Conservation (phyloP, 257 asterid species). For the Jacaranda copaia region DNA sequence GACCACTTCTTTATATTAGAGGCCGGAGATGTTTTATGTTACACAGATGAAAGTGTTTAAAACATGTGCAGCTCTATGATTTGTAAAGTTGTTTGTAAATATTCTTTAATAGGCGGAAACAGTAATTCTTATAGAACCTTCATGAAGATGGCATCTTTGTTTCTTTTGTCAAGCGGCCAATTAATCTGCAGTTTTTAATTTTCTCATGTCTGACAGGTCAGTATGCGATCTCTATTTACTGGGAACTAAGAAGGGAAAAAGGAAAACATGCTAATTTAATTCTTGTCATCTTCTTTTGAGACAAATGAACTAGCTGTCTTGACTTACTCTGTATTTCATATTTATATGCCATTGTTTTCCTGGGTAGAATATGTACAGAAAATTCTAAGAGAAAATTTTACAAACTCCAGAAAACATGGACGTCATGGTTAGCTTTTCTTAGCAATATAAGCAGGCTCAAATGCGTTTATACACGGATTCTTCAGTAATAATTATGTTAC, state of each 20-base stretch:
- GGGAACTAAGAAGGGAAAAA: too few species aligned
- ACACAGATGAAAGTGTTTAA: constrained; percentile 22
- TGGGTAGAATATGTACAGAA: too few species aligned
- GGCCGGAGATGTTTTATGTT: not conserved
- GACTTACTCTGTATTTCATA: too few species aligned
- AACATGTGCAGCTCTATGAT: constrained; percentile 25
- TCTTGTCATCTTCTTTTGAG: too few species aligned
- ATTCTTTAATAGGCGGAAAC: not conserved
- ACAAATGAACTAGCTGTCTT: too few species aligned
- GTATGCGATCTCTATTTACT: not conserved
- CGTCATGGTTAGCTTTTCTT: not conserved
- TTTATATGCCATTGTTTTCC: too few species aligned
- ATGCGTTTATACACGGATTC: not conserved
- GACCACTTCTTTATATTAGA: too few species aligned
- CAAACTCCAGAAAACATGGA: too few species aligned
- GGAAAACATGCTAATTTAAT: too few species aligned
- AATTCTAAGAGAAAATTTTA: too few species aligned
- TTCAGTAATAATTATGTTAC: too few species aligned
- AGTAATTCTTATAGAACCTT: not conserved
- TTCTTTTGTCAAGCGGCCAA: not conserved
- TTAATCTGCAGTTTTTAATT: too few species aligned
- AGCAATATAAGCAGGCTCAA: not conserved
- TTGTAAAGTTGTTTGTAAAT: constrained; percentile 32
- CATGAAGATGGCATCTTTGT: not conserved
- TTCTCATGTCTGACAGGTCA: not conserved